Evolutionary conservation across 2,329 filamentous ascomycete genomes (phyloP).

Genomic region (Colletotrichum echinochloae): DNA sequence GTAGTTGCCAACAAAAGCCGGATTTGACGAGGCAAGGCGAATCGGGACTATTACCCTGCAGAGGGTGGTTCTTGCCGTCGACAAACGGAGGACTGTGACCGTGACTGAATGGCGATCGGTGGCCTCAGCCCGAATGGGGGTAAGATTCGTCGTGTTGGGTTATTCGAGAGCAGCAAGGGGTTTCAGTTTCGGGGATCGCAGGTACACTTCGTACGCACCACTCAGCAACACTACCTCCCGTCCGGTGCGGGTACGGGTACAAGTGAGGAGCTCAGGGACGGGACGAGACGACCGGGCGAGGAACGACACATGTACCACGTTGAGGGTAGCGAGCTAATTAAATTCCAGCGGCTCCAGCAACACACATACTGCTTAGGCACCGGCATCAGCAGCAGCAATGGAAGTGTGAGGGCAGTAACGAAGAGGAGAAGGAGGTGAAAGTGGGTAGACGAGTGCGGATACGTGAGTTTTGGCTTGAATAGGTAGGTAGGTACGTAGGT

Average conservation of each 20-base stretch:
- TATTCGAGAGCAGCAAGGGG: conserved; percentile 40
- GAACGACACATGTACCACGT: conserved; percentile 21
- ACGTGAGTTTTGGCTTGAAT: conserved; percentile 17
- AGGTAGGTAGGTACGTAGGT: conserved; percentile 14
- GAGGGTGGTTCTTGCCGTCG: conserved; percentile 19
- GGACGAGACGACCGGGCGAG: conserved; percentile 4
- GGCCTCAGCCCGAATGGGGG: conserved; percentile 37
- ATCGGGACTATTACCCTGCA: conserved; percentile 26
- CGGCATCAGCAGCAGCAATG: background rate
- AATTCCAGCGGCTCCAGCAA: conserved; percentile 7
- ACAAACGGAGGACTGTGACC: conserved; percentile 18
- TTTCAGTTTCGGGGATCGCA: conserved; percentile 42
- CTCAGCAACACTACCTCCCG: background rate
- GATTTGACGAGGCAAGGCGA: conserved; percentile 12
- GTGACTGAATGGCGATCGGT: conserved; percentile 36
- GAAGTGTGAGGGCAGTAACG: background rate
- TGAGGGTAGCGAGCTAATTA: conserved; percentile 6
- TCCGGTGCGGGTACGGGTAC: conserved; percentile 17
- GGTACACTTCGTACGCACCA: conserved; percentile 4
- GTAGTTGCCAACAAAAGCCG: conserved; percentile 15
- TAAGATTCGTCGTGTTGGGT: conserved; percentile 38
- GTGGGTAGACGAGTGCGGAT: conserved; percentile 10
- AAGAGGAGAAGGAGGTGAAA: conserved; percentile 1
- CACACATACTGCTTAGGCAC: background rate
- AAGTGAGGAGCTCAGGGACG: conserved; percentile 33